Base-by-base conservation (phyloP, 177 flowering plant genomes). In the Tripterygium wilfordii region DNA sequence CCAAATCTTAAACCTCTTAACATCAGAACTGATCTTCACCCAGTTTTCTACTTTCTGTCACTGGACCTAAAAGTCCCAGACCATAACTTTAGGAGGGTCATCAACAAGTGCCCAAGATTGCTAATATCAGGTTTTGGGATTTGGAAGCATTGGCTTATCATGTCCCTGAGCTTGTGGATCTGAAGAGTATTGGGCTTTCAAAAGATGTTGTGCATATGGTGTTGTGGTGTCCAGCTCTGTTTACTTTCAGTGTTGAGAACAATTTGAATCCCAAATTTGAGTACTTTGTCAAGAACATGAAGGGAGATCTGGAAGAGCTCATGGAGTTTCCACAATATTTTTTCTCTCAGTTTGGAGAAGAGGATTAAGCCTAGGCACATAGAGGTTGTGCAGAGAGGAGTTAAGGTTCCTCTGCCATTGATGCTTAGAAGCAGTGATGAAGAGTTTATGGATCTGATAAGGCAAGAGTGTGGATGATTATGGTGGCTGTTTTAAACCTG, bases 261-360 rank as follows among this genome's bases (percentile, higher is more conserved):
- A 92, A 88, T 51, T 84, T 70, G 36, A 80, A 78, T 78, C 99
- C 99, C 1, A 92, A 88, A 60, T 71, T 82, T 27, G 89, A 78
- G 54, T 92, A 83, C 25, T 86, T 74, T 48, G 23, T 24, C 3
- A 60, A 20, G 45, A 84, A 68, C 49, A 86, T 92, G 95, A 62
- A 49, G 25, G 81, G 85, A 28, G 53, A 38, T 9, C 53, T 82
- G 74, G 76, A 64, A 56, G 96, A 84, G 33, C 48, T 92, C 66
- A 86, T 60, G 67, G 88, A 66, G 29, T 92, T 92, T 48, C 99
- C 99, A 35, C 96, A 88, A 74, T 92, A 79, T 43, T 92, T 88
- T 63, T 73, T n/a, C 86, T 0, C 88, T 92, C 53, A 92, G 98
- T 58, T 64, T 92, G 79, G 98, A 88, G 69, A 88, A 84, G 46